Evolutionary conservation across 2,329 filamentous ascomycete genomes (phyloP).

Genomic region (Ophiocordyceps camponoti-floridani): DNA sequence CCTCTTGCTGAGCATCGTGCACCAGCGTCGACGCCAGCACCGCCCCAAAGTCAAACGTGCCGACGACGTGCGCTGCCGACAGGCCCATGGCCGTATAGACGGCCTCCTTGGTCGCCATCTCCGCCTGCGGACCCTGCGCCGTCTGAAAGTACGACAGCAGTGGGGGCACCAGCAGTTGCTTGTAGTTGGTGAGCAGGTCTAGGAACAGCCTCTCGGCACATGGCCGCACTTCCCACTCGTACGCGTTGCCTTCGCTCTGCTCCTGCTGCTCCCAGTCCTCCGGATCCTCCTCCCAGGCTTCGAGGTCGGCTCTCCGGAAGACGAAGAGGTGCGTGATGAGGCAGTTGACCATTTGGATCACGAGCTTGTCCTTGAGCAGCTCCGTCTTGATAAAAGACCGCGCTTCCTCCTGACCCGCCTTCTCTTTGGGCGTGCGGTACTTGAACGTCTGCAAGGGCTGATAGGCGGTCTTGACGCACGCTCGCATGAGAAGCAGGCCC

Average conservation of each 20-base stretch:
- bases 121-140: conserved; percentile 45
- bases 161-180: conserved; percentile 59
- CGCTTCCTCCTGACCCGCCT: conserved; percentile 57
- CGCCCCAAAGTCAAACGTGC: conserved; percentile 65
- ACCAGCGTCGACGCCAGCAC: conserved; percentile 62
- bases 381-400: conserved; percentile 51
- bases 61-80: conserved; percentile 56
- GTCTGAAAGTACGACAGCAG: conserved; percentile 69
- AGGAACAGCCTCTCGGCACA: conserved; percentile 90
- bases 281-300: conserved; percentile 85
- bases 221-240: conserved; percentile 81
- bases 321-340: conserved; percentile 80
- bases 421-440: conserved; percentile 56
- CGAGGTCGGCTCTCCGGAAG: conserved; percentile 68
- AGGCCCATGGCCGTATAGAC: conserved; percentile 88
- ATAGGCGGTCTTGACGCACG: conserved; percentile 73
- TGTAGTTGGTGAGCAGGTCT: conserved; percentile 80
- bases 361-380: conserved; percentile 58
- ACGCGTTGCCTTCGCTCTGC: conserved; percentile 68
- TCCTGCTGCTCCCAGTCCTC: conserved; percentile 92
- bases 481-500: conserved; percentile 63
- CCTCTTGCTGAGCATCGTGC: conserved; percentile 52
- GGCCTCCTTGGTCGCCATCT: conserved; percentile 78
- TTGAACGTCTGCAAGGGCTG: conserved; percentile 68
- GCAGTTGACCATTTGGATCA: conserved; percentile 65